A percentile compares a stretch with the other conserved stretches of the same genome.
These are phyloP conservation scores for Fomitopsis betulina DNA, from an alignment of 1,284 basidiomycete genomes.

Conservation along the genomic window DNA sequence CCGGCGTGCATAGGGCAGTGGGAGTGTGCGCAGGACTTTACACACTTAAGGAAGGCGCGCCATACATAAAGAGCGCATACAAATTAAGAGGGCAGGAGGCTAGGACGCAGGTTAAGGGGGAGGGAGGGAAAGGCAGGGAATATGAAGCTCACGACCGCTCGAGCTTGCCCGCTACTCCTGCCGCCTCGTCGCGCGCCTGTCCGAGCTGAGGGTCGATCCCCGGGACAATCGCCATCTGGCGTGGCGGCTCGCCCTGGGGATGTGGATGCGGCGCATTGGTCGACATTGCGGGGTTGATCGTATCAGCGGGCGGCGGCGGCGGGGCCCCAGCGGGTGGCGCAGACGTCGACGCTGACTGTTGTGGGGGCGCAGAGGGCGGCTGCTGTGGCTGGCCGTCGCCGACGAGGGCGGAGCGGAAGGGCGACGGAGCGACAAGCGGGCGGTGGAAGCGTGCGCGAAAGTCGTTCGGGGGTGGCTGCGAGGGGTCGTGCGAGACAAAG, in stretches of 20 bases:
- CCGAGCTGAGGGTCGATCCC: slow-evolving; percentile 31
- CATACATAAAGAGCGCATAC: no score
- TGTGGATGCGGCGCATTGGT: slow-evolving; percentile 5
- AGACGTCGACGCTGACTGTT: slow-evolving; percentile 31
- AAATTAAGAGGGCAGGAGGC: no score
- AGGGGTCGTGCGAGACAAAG: slow-evolving; percentile 21
- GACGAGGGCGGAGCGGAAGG: slow-evolving; percentile 44
- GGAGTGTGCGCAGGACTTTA: background rate
- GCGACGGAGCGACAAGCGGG: slow-evolving; percentile 57
- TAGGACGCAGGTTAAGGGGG: background rate
- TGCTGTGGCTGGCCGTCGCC: slow-evolving; percentile 15
- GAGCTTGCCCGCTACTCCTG: slow-evolving; percentile 27
- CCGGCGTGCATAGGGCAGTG: background rate
- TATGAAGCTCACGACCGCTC: slow-evolving; percentile 15
- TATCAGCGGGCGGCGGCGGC: slow-evolving; percentile 22
- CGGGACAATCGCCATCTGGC: slow-evolving; percentile 5
- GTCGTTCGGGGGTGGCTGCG: slow-evolving; percentile 42
- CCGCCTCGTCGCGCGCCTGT: slow-evolving; percentile 34
- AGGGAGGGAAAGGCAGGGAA: background rate
- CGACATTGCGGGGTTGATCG: slow-evolving; percentile 46
- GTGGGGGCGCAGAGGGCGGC: background rate
- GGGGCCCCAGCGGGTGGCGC: slow-evolving; percentile 21
- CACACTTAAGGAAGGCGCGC: background rate
- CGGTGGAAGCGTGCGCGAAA: slow-evolving; percentile 70
- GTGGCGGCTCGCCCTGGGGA: slow-evolving; percentile 20